Base-by-base conservation (phyloP, 768 basidiomycete genomes). In the Lactarius psammicola region DNA sequence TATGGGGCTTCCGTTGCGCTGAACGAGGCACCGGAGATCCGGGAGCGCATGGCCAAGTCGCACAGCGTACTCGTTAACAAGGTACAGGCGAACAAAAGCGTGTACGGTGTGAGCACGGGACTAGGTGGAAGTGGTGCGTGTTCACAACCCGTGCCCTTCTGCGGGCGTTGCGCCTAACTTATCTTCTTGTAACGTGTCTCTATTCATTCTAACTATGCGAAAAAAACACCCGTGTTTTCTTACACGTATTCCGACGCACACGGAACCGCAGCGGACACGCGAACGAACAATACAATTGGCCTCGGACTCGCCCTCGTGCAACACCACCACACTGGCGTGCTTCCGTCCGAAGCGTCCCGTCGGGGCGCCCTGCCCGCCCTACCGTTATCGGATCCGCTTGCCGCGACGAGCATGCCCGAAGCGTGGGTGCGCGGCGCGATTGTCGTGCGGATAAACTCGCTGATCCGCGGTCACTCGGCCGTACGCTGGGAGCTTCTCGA, bases 351-450 rank as follows among this genome's bases (percentile, higher is more conserved):
- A 17, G 34, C 56, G 6, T 67, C 63, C 26, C 36, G 57, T 33
- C 57, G 26, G 17, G 57, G 0, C 80, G 84, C n/a, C 74, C 80
- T 80, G 20, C 74, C 84, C 44, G 81, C 78, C 10, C 79, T 92
- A 1, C 90, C 92, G 11, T 84, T 93, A 51, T 81, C 81, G 3
- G 90, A 92, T 72, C 90, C 89, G 1, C 75, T 88, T 15, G 76
- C 82, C 10, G 81, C 85, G 15, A 82, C 83, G 40, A 85, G 82
- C 64, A 94, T 95, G 90, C 92, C 93, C 3, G 87, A 90, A 65
- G 78, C 90, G 2, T 94, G 94, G 90, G 92, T 94, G 36, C 87
- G 93, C 63, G 93, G 89, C n/a, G 91, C 93, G 3, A 92, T 95
- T 72, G 76, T 92, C 17, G 82, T 95, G 69, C 90, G 93, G 69